phyloP scores from a whole-genome alignment of 2,329 filamentous ascomycete genomes.

The Trichoderma simmonsii region DNA sequence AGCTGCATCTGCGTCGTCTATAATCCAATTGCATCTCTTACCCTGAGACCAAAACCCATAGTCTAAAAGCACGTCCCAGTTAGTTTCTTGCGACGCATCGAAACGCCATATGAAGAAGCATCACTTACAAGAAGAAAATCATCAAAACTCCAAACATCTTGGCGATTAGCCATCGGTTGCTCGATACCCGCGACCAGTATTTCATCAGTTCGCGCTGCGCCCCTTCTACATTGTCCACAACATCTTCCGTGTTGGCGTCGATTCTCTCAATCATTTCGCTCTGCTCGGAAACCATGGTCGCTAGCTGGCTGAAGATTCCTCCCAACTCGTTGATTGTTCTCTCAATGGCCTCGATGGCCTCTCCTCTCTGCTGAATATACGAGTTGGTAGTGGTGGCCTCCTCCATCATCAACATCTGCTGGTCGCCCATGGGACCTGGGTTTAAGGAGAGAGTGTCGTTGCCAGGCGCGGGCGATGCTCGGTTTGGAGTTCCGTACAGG shows the following conservation, averaged over 20 bases:
- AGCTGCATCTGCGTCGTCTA: conserved; percentile 3
- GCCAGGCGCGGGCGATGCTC: conserved; percentile 63
- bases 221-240: conserved; percentile 97
- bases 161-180: conserved; percentile 92
- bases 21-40: conserved; percentile 22
- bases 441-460: conserved; percentile 80
- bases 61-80: conserved; percentile 27
- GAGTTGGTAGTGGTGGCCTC: conserved; percentile 82
- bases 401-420: conserved; percentile 88
- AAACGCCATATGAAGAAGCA: neutral
- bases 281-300: conserved; percentile 96
- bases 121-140: conserved; percentile 75
- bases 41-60: conserved; percentile 41
- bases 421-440: conserved; percentile 61
- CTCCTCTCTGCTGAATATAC: conserved; percentile 90
- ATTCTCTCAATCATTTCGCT: conserved; percentile 97
- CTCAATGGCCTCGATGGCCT: conserved; percentile 96
- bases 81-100: neutral
- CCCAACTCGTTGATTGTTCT: conserved; percentile 91
- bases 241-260: conserved; percentile 95
- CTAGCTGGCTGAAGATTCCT: conserved; percentile 86
- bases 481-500: conserved; percentile 74
- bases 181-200: conserved; percentile 91
- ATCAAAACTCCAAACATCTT: conserved; percentile 80
- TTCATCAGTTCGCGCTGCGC: conserved; percentile 93